A percentile compares a stretch with the other conserved stretches of the same genome.
Conservation (phyloP, 1,284 basidiomycete genomes). For the Rhodotorula sp. region DNA sequence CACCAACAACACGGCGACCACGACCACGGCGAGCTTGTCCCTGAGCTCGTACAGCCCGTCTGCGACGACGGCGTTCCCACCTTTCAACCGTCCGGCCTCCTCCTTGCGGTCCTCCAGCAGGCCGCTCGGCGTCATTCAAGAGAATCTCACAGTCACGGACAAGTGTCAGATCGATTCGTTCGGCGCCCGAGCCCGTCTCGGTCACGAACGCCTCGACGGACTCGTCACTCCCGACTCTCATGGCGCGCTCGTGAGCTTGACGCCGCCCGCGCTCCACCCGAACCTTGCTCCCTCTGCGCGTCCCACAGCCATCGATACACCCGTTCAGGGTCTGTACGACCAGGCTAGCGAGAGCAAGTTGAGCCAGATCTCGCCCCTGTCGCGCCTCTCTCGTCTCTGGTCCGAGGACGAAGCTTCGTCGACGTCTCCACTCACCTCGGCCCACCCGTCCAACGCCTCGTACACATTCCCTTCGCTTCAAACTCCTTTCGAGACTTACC, state of each 20-base stretch:
- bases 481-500: too few species aligned
- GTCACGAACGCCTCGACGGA: neutral
- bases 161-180: too few species aligned
- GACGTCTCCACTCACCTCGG: neutral
- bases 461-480: neutral
- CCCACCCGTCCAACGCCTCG: neutral
- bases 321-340: too few species aligned
- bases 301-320: too few species aligned
- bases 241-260: too few species aligned
- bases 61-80: neutral
- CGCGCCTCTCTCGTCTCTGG: slow-evolving; percentile 1
- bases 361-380: neutral
- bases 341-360: neutral
- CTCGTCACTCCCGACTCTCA: neutral
- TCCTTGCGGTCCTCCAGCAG: neutral
- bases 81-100: neutral
- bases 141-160: neutral
- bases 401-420: neutral
- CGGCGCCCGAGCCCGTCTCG: neutral
- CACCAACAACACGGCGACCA: neutral
- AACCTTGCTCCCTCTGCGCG: too few species aligned
- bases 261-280: neutral
- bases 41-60: neutral
- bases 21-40: neutral
- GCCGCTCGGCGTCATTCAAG: neutral